Base-by-base conservation (phyloP, 2,329 filamentous ascomycete genomes). In the Ceratocystiopsis sp. region DNA sequence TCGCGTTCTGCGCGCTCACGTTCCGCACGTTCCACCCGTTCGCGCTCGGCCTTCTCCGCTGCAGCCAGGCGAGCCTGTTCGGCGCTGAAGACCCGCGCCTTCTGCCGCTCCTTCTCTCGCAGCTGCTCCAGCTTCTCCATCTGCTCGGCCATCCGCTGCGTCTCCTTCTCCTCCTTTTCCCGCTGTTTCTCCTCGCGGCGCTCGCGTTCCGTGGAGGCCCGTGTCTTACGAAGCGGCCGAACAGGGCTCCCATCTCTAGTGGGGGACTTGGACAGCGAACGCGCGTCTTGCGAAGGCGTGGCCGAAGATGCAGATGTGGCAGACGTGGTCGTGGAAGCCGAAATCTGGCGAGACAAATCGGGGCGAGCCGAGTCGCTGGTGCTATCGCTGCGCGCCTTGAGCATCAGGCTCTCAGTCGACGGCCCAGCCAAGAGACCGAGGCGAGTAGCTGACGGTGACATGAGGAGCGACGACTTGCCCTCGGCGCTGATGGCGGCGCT, bases 61-160 rank as follows among this genome's bases (percentile, higher is more conserved):
- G 25, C 25, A 11, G 25, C 25, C 7, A 29, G 6, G 10, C 25
- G 25, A 8, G 25, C 25, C 25, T 29, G 25, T 11, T 29, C 25
- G 6, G 25, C 25, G 25, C 25, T 29, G 25, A 72, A 74, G 3
- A 70, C 61, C 15, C 66, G 65, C 8, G 74, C 80, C 55, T 81
- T 83, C 50, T 80, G 73, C 7, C 78, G 68, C 54, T 84, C 79
- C 58, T 80, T 79, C 51, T 78, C 73, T n/a, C 80, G 73, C 37
- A 71, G 74, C 53, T 78, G 81, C 49, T 81, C 76, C 3, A 82
- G 63, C 53, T 75, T 78, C 18, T 65, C 65, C 54, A 72, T 66
- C 51, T 77, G 72, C 41, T 78, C 75, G 15, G 68, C 71, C 50
- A 73, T 65, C 19, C 68, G 69, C 50, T 73, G 71, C 38, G 74